Conservation (phyloP, 805 yeast species). For the Kodamaea restingae region DNA sequence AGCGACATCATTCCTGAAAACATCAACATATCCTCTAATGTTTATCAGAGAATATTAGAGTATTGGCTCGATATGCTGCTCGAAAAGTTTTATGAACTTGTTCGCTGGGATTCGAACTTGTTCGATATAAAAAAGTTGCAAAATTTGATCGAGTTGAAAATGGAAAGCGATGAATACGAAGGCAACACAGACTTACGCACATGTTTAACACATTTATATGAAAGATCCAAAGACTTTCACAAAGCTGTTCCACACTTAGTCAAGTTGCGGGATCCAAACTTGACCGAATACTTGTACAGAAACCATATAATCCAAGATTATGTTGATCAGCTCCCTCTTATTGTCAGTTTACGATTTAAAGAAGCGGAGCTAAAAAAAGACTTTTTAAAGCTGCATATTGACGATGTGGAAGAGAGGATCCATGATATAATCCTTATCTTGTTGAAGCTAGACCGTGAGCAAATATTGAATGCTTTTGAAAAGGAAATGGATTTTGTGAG, state of each 20-base stretch:
- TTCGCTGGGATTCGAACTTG: slow-evolving; percentile 56
- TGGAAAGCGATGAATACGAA: slow-evolving; percentile 26
- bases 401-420: slow-evolving; percentile 37
- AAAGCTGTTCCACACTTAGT: slow-evolving; percentile 66
- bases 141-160: slow-evolving; percentile 42
- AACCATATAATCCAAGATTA: slow-evolving; percentile 60
- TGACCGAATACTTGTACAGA: slow-evolving; percentile 54
- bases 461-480: slow-evolving; percentile 47
- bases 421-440: slow-evolving; percentile 48
- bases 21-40: slow-evolving; percentile 27
- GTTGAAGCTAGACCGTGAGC: slow-evolving; percentile 46
- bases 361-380: slow-evolving; percentile 27
- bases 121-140: slow-evolving; percentile 47
- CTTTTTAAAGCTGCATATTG: slow-evolving; percentile 32
- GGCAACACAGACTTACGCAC: slow-evolving; percentile 29
- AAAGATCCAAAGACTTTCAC: slow-evolving; percentile 53
- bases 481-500: slow-evolving; percentile 46
- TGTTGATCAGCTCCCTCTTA: slow-evolving; percentile 46
- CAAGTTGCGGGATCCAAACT: slow-evolving; percentile 47
- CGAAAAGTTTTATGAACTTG: slow-evolving; percentile 36
- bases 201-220: slow-evolving; percentile 49
- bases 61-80: slow-evolving; percentile 35
- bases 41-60: slow-evolving; percentile 43
- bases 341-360: slow-evolving; percentile 42
- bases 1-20: slow-evolving; percentile 55